phyloP scores from a whole-genome alignment of 139 green algal species.

The Asterochloris sp. region DNA sequence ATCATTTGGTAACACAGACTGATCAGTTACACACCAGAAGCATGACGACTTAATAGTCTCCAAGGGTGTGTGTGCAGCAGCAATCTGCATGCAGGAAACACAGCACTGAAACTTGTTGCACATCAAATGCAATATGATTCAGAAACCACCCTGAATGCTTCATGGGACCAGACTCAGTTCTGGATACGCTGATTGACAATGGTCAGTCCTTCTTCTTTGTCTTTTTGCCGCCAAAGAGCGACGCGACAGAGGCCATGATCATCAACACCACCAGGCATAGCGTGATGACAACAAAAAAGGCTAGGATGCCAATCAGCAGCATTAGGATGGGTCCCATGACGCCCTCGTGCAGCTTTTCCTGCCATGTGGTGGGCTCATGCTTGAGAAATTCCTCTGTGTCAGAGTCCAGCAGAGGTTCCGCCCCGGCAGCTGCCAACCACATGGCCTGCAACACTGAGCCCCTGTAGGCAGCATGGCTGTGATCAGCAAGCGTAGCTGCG shows the following conservation, averaged over 20 bases:
- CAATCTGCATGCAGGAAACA: too few relatives aligned
- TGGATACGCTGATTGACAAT: background rate
- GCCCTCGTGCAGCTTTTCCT: slow-evolving; percentile 3
- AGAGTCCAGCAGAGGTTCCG: background rate
- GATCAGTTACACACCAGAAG: too few relatives aligned
- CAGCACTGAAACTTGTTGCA: too few relatives aligned
- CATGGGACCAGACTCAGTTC: too few relatives aligned
- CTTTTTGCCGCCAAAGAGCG: background rate
- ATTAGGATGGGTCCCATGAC: background rate
- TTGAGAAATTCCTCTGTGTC: background rate
- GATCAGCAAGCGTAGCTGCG: background rate
- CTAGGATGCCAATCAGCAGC: background rate
- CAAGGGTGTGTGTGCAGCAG: too few relatives aligned
- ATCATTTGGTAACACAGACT: too few relatives aligned
- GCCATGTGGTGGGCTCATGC: background rate
- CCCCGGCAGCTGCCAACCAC: background rate
- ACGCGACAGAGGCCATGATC: background rate
- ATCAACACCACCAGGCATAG: background rate
- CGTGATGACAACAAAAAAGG: background rate
- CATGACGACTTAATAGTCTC: too few relatives aligned
- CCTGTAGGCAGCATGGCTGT: background rate
- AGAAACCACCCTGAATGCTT: too few relatives aligned
- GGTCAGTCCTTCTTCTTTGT: slow-evolving; percentile 5
- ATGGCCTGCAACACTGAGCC: background rate
- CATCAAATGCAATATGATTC: too few relatives aligned